phyloP scores from a whole-genome alignment of 148 eudicot genomes.

The Rhododendron williamsianum region DNA sequence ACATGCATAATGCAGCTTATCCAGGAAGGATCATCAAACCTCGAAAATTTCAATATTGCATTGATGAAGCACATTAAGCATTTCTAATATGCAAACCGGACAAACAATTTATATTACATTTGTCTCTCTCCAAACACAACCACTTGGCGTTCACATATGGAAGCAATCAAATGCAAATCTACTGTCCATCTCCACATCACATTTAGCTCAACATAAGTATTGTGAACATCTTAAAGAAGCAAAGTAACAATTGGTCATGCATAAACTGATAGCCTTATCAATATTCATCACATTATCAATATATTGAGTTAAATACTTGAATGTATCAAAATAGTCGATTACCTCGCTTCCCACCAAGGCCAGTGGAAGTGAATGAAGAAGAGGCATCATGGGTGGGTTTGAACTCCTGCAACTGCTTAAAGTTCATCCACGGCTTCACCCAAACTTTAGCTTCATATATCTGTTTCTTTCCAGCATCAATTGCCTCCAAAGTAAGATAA shows the following conservation, averaged over 20 bases:
- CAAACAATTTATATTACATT: not conserved
- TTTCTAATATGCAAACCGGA: no score
- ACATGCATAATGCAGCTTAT: not conserved
- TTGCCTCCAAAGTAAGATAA: slow-evolving; percentile 55
- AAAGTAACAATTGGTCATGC: not conserved
- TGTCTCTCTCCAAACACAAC: not conserved
- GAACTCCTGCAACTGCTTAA: slow-evolving; percentile 64
- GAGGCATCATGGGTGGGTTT: slow-evolving; percentile 31
- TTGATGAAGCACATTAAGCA: not conserved
- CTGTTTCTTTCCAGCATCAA: slow-evolving; percentile 46
- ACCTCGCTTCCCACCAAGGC: slow-evolving; percentile 34
- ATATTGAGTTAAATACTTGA: not conserved
- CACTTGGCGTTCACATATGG: not conserved
- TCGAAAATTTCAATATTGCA: not conserved
- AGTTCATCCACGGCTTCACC: slow-evolving; percentile 76
- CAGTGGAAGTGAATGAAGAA: slow-evolving; percentile 30
- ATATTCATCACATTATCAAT: not conserved
- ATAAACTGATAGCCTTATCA: not conserved
- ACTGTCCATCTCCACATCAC: not conserved
- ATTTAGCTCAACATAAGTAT: not conserved
- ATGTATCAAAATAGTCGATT: not conserved
- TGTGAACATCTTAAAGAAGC: not conserved
- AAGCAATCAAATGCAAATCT: not conserved
- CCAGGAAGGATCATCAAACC: not conserved
- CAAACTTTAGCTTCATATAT: slow-evolving; percentile 68